phyloP scores from a whole-genome alignment of 192 early-diverging fungal species.

The Glomus cerebriforme region DNA sequence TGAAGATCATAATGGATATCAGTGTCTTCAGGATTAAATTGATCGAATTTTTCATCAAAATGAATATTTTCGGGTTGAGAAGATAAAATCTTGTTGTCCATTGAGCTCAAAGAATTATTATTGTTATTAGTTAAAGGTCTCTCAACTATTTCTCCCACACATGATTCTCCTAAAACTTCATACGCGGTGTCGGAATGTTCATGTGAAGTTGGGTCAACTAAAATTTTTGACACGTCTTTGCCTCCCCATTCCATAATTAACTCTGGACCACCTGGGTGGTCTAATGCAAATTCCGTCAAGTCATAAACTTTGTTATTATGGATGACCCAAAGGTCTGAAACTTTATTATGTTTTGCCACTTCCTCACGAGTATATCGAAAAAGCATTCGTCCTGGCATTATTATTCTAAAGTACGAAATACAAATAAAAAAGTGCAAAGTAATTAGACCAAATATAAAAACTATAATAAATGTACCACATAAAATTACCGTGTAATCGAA shows the following conservation, averaged over 20 bases:
- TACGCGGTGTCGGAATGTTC: slow-evolving; percentile 83
- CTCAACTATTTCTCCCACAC: slow-evolving; percentile 61
- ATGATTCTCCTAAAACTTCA: slow-evolving; percentile 82
- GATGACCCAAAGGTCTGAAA: slow-evolving; percentile 79
- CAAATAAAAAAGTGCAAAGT: too few relatives aligned
- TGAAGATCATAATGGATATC: slow-evolving; percentile 46
- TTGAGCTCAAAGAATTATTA: background rate
- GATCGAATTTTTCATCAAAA: slow-evolving; percentile 29
- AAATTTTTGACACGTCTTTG: slow-evolving; percentile 74
- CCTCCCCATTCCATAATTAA: slow-evolving; percentile 86
- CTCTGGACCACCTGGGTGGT: slow-evolving; percentile 95
- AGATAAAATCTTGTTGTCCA: background rate
- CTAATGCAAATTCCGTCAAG: slow-evolving; percentile 81
- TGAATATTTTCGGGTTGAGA: background rate
- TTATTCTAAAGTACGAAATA: background rate
- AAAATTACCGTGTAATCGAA: background rate
- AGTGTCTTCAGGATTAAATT: slow-evolving; percentile 51
- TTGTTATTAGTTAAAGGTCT: background rate
- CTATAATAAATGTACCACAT: background rate
- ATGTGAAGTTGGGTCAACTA: slow-evolving; percentile 79
- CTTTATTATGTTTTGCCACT: slow-evolving; percentile 72
- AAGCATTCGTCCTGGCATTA: slow-evolving; percentile 29
- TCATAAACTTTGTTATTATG: slow-evolving; percentile 84
- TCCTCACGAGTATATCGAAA: slow-evolving; percentile 55
- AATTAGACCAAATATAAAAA: too few relatives aligned